Evolutionary conservation across 768 basidiomycete species (phyloP), one percentile per base, ranked within the genome.

Genomic region (Kwoniella pini): DNA sequence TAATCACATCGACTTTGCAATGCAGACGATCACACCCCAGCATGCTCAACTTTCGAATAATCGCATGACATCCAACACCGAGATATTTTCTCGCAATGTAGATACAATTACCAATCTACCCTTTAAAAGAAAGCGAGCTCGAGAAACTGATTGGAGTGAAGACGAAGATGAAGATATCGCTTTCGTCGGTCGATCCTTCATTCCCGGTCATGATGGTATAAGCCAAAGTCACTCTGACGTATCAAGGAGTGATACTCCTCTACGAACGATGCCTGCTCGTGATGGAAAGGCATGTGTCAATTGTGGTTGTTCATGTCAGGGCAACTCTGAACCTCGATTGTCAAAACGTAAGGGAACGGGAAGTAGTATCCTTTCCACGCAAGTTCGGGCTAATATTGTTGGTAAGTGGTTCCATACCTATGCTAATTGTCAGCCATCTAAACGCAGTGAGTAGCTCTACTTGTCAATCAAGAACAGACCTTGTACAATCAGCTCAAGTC

Each of bases 351-450:
- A 38, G 30, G 61, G 60, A 4, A 33, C 40, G 3, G 65, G 61
- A 11, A 62, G 56, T 17, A 30, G 42, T 1, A 54, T 40, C 10
- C 21, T 62, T 27, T 33, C 54, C n/a, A 38, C 28, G 9, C 30
- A 9, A 17, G 28, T 62, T 5, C n/a, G 59, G 24, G 55, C 27
- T 21, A 62, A 61, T 22, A 65, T 65, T 26, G 42, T 62, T 10
- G 33, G 64, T 65, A 24, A 54, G 64, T 61, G n/a, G n/a, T n/a
- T n/a, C n/a, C n/a, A n/a, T n/a, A n/a, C n/a, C n/a, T n/a, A n/a
- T n/a, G n/a, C n/a, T n/a, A n/a, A n/a, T n/a, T n/a, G n/a, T n/a
- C n/a, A n/a, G n/a, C n/a, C n/a, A n/a, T n/a, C 33, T 36, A 7
- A 36, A 15, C 33, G 33, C 33, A 36, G 33, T 15, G 33, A 7